These are phyloP conservation scores for Malassezia brasiliensis DNA, from an alignment of 1,284 basidiomycete species.

Conservation along the genomic window DNA sequence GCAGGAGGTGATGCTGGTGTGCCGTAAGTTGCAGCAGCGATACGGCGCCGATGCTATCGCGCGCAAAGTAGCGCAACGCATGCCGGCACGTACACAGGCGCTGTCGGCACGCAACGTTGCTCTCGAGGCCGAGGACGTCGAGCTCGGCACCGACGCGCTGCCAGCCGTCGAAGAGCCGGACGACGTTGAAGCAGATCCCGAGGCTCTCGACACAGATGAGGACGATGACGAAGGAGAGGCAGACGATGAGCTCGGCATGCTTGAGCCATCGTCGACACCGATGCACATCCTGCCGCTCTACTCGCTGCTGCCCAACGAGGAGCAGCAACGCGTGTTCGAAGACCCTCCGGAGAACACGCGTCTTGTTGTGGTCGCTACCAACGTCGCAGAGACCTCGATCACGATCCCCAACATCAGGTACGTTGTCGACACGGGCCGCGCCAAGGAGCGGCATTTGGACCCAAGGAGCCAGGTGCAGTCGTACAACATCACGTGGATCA, in stretches of 20 bases:
- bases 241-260: conserved; percentile 30
- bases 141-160: conserved; percentile 56
- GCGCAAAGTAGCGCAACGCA: not conserved
- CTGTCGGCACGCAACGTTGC: conserved; percentile 37
- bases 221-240: conserved; percentile 2
- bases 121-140: conserved; percentile 72
- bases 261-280: conserved; percentile 29
- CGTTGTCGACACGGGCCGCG: conserved; percentile 65
- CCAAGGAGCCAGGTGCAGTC: conserved; percentile 59
- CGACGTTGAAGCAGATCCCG: conserved; percentile 33
- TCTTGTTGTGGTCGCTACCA: conserved; percentile 65
- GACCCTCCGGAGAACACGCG: conserved; percentile 58
- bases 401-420: conserved; percentile 69
- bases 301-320: conserved; percentile 62
- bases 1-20: conserved; percentile 62
- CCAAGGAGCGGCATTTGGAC: conserved; percentile 70
- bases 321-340: conserved; percentile 65
- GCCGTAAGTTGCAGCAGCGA: conserved; percentile 63
- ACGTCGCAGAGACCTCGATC: conserved; percentile 68
- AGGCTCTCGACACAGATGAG: conserved; percentile 19
- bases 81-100: not conserved
- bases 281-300: conserved; percentile 63
- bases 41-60: conserved; percentile 59
- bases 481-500: conserved; percentile 65
- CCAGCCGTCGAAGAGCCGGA: conserved; percentile 50